phyloP scores from a whole-genome alignment of 352 stramenopile genomes.

The Pythium brassicae region DNA sequence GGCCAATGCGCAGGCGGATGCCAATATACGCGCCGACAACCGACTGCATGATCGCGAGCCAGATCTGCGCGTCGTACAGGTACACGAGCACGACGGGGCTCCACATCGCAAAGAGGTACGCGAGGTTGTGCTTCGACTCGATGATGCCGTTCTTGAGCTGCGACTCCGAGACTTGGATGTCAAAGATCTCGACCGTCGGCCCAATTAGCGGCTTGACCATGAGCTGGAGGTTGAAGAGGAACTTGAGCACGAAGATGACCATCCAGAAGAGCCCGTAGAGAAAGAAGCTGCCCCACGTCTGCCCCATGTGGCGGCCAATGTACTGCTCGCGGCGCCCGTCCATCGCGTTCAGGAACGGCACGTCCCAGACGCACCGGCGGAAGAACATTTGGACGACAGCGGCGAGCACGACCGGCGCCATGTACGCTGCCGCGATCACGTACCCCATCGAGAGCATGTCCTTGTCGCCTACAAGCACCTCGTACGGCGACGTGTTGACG shows the following conservation, averaged over 20 bases:
- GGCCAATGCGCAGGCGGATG: constrained; percentile 75
- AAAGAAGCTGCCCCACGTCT: constrained; percentile 61
- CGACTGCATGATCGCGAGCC: constrained; percentile 79
- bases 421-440: constrained; percentile 48
- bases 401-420: constrained; percentile 51
- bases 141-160: constrained; percentile 54
- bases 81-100: constrained; percentile 77
- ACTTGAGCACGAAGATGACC: constrained; percentile 91
- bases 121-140: constrained; percentile 76
- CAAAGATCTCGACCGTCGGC: constrained; percentile 94
- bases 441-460: constrained; percentile 63
- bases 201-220: constrained; percentile 96
- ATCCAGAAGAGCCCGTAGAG: constrained; percentile 75
- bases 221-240: constrained; percentile 97
- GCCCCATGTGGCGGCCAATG: constrained; percentile 75
- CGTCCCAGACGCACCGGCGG: constrained; percentile 48
- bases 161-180: constrained; percentile 42
- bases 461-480: constrained; percentile 48
- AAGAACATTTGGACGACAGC: constrained; percentile 70
- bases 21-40: constrained; percentile 74
- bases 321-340: constrained; percentile 76
- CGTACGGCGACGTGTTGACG: constrained; percentile 65
- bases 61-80: constrained; percentile 87
- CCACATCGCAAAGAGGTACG: constrained; percentile 79
- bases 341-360: constrained; percentile 49